Evolutionary conservation across 805 yeast genomes (phyloP).

Genomic region (Yarrowia sp.): DNA sequence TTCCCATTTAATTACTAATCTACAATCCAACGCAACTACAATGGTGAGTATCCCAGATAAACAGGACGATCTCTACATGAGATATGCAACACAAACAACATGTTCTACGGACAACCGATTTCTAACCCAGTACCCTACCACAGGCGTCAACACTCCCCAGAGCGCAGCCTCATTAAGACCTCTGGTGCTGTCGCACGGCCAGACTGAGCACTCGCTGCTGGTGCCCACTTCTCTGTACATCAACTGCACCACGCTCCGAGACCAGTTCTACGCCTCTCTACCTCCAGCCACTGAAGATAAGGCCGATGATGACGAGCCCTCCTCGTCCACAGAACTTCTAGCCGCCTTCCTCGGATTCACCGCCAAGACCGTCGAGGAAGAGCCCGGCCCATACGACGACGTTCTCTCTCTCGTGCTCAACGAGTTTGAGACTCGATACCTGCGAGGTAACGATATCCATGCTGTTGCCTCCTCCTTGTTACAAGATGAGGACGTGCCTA

Average conservation of each 20-base stretch:
- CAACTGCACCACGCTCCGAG: conserved; percentile 80
- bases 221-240: conserved; percentile 80
- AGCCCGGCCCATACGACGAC: conserved; percentile 58
- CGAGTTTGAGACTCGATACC: conserved; percentile 81
- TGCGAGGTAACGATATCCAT: conserved; percentile 79
- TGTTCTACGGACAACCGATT: too few relatives aligned
- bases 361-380: conserved; percentile 37
- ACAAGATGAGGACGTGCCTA: conserved; percentile 34
- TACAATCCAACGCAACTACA: neutral
- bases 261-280: conserved; percentile 68
- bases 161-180: conserved; percentile 65
- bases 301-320: conserved; percentile 84
- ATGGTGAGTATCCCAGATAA: neutral
- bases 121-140: conserved; percentile 32
- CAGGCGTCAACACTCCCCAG: conserved; percentile 45
- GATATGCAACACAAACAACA: neutral
- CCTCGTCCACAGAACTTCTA: conserved; percentile 78
- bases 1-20: conserved; percentile 13
- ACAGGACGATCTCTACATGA: neutral
- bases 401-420: conserved; percentile 65
- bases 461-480: conserved; percentile 74
- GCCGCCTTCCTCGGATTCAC: conserved; percentile 72
- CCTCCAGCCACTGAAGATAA: conserved; percentile 81
- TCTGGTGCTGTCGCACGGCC: conserved; percentile 75
- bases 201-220: conserved; percentile 80